Evolutionary conservation across 495 filamentous ascomycete species (phyloP).

Genomic region (Sordaria brevicollis): DNA sequence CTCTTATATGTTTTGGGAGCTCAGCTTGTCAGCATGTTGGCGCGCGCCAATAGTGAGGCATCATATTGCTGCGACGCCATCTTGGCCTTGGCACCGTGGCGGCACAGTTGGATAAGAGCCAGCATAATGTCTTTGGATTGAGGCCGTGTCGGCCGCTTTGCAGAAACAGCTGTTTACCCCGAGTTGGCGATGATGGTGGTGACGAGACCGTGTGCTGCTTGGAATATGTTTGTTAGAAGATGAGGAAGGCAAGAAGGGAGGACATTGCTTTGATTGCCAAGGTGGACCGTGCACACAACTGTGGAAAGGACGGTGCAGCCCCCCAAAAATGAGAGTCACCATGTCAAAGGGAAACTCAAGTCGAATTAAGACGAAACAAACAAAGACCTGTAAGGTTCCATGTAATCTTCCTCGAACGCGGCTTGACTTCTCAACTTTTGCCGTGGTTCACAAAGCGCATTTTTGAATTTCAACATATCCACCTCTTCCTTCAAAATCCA

Average conservation of each 20-base stretch:
- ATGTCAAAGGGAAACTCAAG: background rate
- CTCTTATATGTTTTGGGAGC: background rate
- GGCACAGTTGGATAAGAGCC: background rate
- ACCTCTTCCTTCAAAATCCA: background rate
- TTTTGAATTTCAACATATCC: background rate
- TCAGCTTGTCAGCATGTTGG: background rate
- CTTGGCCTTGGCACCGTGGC: background rate
- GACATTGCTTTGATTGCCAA: background rate
- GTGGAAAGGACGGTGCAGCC: background rate
- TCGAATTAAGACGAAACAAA: background rate
- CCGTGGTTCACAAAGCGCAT: background rate
- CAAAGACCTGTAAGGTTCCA: background rate
- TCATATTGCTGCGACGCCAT: background rate
- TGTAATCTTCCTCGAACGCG: background rate
- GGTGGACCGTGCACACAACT: background rate
- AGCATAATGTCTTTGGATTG: background rate
- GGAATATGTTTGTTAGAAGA: background rate
- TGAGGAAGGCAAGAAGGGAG: background rate
- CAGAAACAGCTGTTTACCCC: background rate
- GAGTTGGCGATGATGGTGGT: background rate
- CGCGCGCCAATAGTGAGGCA: background rate
- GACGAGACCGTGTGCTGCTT: background rate
- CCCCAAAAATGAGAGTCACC: background rate
- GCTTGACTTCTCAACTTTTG: background rate
- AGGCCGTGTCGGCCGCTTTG: background rate